Conservation (phyloP, 495 filamentous ascomycete species). For the Trichoderma virens region DNA sequence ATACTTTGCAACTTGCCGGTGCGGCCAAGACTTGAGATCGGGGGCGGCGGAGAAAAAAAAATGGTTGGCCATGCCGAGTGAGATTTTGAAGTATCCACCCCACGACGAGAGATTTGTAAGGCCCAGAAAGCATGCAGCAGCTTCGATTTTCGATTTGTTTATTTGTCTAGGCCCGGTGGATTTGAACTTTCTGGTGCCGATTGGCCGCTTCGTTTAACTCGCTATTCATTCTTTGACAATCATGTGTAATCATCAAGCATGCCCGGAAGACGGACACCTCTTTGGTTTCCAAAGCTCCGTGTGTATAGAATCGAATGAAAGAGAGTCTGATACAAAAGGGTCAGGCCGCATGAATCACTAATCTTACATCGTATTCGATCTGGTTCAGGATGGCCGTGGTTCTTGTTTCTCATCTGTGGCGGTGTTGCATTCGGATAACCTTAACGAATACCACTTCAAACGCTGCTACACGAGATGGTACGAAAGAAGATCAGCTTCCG, state of each 20-base stretch:
- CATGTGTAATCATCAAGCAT: no score
- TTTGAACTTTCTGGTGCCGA: background rate
- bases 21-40: background rate
- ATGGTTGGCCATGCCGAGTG: background rate
- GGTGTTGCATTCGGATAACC: background rate
- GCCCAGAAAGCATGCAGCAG: no score
- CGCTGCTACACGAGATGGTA: background rate
- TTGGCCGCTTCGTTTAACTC: background rate
- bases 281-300: no score
- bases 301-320: no score
- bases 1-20: background rate
- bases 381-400: no score
- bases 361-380: no score
- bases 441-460: background rate
- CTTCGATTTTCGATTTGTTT: background rate
- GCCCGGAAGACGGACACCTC: no score
- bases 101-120: background rate
- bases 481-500: background rate
- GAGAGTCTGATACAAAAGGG: no score
- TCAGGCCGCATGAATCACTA: no score
- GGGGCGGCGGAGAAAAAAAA: conserved; percentile 1
- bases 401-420: no score
- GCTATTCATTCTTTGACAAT: no score
- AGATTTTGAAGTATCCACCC: conserved; percentile 2
- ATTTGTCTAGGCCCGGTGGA: background rate